phyloP scores from a whole-genome alignment of 139 green algal genomes.

The Asterochloris sp. region DNA sequence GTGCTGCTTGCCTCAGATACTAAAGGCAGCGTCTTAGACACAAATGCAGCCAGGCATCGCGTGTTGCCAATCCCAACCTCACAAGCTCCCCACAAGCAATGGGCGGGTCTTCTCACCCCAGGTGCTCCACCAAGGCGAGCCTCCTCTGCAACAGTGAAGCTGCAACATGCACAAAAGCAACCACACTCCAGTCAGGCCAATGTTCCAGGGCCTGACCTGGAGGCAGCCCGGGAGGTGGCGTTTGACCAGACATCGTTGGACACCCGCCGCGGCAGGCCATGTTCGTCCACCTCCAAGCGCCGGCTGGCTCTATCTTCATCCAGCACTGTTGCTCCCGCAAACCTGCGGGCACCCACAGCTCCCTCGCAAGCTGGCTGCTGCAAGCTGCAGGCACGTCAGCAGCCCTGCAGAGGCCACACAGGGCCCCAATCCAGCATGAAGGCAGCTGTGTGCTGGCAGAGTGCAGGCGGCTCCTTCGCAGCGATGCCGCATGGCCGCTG shows the following conservation, averaged over 20 bases:
- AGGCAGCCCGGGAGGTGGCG: slow-evolving; percentile 8
- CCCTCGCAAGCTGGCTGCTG: neutral
- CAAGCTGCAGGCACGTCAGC: neutral
- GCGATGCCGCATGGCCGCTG: too few relatives aligned
- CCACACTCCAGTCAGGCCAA: too few relatives aligned
- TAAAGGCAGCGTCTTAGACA: too few relatives aligned
- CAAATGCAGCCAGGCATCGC: too few relatives aligned
- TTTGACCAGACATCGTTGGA: slow-evolving; percentile 22
- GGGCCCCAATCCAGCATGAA: too few relatives aligned
- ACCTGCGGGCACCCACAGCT: neutral
- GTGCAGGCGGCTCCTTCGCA: too few relatives aligned
- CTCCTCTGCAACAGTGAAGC: too few relatives aligned
- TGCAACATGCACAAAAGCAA: too few relatives aligned
- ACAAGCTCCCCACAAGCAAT: neutral
- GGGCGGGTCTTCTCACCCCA: neutral
- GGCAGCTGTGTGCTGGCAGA: too few relatives aligned
- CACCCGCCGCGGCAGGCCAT: slow-evolving; percentile 21
- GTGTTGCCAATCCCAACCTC: too few relatives aligned
- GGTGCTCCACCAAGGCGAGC: too few relatives aligned
- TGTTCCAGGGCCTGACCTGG: neutral
- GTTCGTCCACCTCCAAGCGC: slow-evolving; percentile 37
- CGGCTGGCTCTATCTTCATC: slow-evolving; percentile 19
- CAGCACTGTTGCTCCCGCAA: slow-evolving; percentile 18
- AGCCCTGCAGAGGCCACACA: neutral
- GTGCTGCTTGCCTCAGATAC: too few relatives aligned